Percentiles rank a stretch among this genome's conserved stretches.
phyloP scores from a whole-genome alignment of 208 protist genomes.

The Blechomonas ayalai region DNA sequence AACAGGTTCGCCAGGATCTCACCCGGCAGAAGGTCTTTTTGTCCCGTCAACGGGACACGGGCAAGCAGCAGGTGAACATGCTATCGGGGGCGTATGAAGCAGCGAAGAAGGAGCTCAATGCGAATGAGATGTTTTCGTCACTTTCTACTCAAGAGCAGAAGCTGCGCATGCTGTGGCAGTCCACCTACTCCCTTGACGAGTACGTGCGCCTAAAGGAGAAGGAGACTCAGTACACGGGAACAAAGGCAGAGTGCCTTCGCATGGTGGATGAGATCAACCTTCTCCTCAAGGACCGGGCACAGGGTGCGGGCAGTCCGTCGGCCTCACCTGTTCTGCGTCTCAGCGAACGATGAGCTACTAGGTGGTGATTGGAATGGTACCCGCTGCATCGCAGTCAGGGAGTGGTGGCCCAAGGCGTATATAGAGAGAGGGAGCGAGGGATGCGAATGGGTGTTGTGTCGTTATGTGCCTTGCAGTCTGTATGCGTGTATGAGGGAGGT shows the following conservation, averaged over 20 bases:
- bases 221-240: conserved; percentile 76
- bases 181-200: conserved; percentile 79
- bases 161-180: conserved; percentile 82
- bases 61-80: conserved; percentile 62
- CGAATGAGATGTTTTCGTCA: conserved; percentile 38
- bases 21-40: conserved; percentile 45
- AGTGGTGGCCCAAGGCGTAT: neutral
- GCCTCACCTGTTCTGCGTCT: conserved; percentile 9
- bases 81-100: conserved; percentile 47
- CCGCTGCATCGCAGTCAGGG: no score
- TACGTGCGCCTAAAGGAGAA: conserved; percentile 85
- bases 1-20: conserved; percentile 47
- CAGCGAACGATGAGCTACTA: conserved; percentile 5
- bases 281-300: conserved; percentile 56
- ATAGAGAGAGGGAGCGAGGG: neutral
- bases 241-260: conserved; percentile 80
- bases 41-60: conserved; percentile 53
- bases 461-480: neutral
- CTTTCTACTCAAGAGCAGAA: conserved; percentile 78
- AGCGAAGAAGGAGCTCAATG: conserved; percentile 38
- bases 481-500: neutral
- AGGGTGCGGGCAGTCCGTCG: conserved; percentile 3
- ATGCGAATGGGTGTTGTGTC: neutral
- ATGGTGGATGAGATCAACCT: conserved; percentile 83
- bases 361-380: no score